Percentiles rank a stretch among this genome's conserved stretches.
Evolutionary conservation across 352 stramenopile species (phyloP).

Genomic region (Blastocystis sp.): DNA sequence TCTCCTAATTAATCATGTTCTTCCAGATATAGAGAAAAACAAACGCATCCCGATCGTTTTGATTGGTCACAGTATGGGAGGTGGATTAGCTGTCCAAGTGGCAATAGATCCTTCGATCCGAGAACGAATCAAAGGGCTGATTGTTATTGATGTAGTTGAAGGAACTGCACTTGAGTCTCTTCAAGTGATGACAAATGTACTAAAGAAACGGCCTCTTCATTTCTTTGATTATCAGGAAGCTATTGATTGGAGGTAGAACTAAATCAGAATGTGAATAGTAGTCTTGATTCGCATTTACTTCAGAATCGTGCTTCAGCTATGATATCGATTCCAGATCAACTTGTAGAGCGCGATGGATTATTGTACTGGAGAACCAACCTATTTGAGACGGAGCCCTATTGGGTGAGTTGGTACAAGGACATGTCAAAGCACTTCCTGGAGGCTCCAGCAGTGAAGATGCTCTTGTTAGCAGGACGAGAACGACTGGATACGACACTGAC

Average conservation of each 20-base stretch:
- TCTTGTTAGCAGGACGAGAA: slow-evolving; percentile 75
- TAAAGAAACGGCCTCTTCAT: slow-evolving; percentile 71
- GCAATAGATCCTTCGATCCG: slow-evolving; percentile 69
- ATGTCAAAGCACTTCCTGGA: slow-evolving; percentile 77
- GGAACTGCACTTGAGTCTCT: slow-evolving; percentile 77
- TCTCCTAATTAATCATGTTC: slow-evolving; percentile 68
- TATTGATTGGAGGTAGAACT: slow-evolving; percentile 71
- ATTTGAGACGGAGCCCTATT: slow-evolving; percentile 72
- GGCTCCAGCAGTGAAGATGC: slow-evolving; percentile 73
- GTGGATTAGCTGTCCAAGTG: slow-evolving; percentile 74
- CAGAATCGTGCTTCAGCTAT: slow-evolving; percentile 73
- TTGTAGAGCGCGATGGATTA: slow-evolving; percentile 69
- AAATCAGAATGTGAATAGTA: not conserved
- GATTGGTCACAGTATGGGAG: slow-evolving; percentile 76
- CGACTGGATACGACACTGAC: slow-evolving; percentile 77
- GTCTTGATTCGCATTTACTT: slow-evolving; percentile 62
- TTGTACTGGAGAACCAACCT: slow-evolving; percentile 75
- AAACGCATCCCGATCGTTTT: slow-evolving; percentile 72
- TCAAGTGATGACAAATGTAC: slow-evolving; percentile 75
- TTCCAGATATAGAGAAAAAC: slow-evolving; percentile 66
- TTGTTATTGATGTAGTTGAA: slow-evolving; percentile 81
- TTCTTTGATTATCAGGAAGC: slow-evolving; percentile 74
- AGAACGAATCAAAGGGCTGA: slow-evolving; percentile 72
- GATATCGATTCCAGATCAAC: slow-evolving; percentile 76
- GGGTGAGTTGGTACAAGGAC: slow-evolving; percentile 76